A percentile compares a stretch with the other conserved stretches of the same genome.
phyloP scores from a whole-genome alignment of 108 stramenopile genomes.

The Epithemia pelagica region DNA sequence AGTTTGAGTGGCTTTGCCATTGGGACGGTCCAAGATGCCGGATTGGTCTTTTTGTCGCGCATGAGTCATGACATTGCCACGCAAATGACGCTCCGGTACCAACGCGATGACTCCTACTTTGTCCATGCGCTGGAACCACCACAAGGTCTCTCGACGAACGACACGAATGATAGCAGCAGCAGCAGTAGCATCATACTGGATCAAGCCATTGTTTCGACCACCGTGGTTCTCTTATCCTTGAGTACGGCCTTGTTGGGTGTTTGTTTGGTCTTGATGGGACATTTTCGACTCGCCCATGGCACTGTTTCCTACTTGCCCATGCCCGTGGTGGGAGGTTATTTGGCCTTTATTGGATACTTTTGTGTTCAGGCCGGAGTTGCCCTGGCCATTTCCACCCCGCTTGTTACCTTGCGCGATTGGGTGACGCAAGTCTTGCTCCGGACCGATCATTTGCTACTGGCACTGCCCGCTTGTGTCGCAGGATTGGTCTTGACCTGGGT shows the following conservation, averaged over 20 bases:
- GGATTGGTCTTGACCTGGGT: constrained; percentile 68
- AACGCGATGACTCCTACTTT: constrained; percentile 10
- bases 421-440: constrained; percentile 40
- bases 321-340: constrained; percentile 82
- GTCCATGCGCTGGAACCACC: constrained; percentile 39
- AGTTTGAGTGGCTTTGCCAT: constrained; percentile 82
- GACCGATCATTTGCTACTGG: constrained; percentile 44
- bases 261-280: constrained; percentile 79
- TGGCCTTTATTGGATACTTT: constrained; percentile 96
- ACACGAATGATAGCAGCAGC: too few relatives aligned
- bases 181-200: not conserved
- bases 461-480: constrained; percentile 69
- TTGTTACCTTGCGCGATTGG: constrained; percentile 75
- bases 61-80: constrained; percentile 86
- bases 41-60: constrained; percentile 84
- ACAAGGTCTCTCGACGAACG: too few relatives aligned
- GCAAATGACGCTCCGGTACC: constrained; percentile 30
- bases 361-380: constrained; percentile 87
- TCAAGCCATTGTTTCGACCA: constrained; percentile 59
- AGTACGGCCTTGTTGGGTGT: constrained; percentile 79
- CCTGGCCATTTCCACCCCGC: constrained; percentile 67
- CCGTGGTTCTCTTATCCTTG: constrained; percentile 57
- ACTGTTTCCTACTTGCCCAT: constrained; percentile 92
- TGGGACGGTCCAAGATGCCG: constrained; percentile 96
- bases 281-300: constrained; percentile 84